These are phyloP conservation scores for Ricinus communis DNA, from an alignment of 345 rosid species.

Conservation along the genomic window DNA sequence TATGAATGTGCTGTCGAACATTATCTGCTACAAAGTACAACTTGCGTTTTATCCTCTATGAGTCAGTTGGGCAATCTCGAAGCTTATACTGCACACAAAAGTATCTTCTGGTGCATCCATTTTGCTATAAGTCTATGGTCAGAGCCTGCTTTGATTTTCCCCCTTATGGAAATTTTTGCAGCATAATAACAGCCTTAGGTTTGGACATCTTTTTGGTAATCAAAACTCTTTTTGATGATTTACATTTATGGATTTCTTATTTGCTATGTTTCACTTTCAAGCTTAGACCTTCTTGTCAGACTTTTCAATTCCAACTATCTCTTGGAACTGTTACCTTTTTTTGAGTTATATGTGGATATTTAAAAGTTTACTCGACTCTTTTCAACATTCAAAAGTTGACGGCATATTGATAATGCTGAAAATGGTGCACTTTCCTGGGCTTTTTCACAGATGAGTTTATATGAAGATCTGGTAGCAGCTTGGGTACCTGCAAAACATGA, in stretches of 20 bases:
- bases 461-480: conserved; percentile 96
- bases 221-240: neutral
- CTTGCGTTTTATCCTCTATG: neutral
- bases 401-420: neutral
- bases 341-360: neutral
- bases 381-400: neutral
- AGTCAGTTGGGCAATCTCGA: neutral
- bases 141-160: neutral
- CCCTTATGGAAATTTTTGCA: neutral
- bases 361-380: neutral
- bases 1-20: neutral
- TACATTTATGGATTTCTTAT: neutral
- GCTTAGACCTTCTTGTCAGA: neutral
- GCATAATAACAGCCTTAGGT: neutral
- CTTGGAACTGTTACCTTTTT: neutral
- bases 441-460: conserved; percentile 81
- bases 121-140: neutral
- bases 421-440: neutral
- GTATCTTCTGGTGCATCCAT: neutral
- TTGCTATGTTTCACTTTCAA: neutral
- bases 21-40: neutral
- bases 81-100: neutral
- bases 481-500: conserved; percentile 96
- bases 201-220: neutral
- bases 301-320: neutral